Conservation (phyloP, 2,329 filamentous ascomycete species). For the Penicillium sp. region DNA sequence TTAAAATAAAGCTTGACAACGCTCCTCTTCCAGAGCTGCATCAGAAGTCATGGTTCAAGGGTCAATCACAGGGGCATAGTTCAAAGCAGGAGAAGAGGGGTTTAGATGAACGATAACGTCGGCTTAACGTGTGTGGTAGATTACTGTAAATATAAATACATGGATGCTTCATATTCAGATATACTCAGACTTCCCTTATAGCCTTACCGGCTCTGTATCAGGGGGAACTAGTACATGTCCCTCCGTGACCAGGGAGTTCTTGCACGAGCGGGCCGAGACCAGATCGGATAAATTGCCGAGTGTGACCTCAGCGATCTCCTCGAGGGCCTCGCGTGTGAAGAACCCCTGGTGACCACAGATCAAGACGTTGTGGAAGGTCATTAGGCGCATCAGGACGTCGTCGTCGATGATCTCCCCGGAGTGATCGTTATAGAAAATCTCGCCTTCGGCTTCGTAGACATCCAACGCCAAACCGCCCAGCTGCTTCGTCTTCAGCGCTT, state of each 20-base stretch:
- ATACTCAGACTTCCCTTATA: conserved; percentile 10
- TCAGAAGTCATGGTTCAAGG: neutral
- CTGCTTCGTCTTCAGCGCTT: conserved; percentile 52
- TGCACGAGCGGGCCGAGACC: conserved; percentile 18
- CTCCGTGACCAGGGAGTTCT: conserved; percentile 26
- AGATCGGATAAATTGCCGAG: conserved; percentile 46
- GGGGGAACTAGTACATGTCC: conserved; percentile 22
- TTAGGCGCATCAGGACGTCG: conserved; percentile 56
- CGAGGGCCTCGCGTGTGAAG: conserved; percentile 57
- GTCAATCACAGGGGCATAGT: neutral
- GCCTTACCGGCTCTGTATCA: conserved; percentile 26
- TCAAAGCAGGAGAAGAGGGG: neutral
- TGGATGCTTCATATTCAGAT: neutral
- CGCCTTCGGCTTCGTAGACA: conserved; percentile 56
- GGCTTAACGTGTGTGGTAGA: neutral
- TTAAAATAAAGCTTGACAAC: neutral
- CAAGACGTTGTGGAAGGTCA: conserved; percentile 60
- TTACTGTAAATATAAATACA: neutral
- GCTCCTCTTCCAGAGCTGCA: neutral
- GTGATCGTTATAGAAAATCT: conserved; percentile 58
- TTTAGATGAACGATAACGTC: neutral
- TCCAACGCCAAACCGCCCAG: conserved; percentile 58
- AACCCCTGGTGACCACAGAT: conserved; percentile 62
- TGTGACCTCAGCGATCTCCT: conserved; percentile 55
- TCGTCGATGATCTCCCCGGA: conserved; percentile 58